phyloP scores from a whole-genome alignment of 202 grass and related monocot genomes.

The Bolboschoenoplectus hybrid region DNA sequence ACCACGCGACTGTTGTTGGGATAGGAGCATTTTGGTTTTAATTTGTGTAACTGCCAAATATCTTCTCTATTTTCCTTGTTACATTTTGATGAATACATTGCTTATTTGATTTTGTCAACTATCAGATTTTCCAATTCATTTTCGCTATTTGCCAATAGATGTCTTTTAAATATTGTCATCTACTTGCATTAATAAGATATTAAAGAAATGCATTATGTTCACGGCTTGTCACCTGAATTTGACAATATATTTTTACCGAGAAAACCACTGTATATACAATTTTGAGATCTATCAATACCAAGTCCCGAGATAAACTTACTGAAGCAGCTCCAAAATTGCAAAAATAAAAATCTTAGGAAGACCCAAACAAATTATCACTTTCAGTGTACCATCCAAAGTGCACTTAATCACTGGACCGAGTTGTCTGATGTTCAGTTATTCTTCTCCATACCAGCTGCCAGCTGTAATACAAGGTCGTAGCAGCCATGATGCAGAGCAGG shows the following conservation, averaged over 20 bases:
- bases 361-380: slow-evolving; percentile 29
- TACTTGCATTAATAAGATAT: too few species aligned
- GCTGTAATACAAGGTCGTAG: slow-evolving; percentile 62
- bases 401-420: slow-evolving; percentile 49
- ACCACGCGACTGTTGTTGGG: not conserved
- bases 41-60: slow-evolving; percentile 10
- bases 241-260: not conserved
- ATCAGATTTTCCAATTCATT: not conserved
- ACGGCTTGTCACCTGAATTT: not conserved
- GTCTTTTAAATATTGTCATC: too few species aligned
- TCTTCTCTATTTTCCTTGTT: not conserved
- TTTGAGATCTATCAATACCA: slow-evolving; percentile 29
- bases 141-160: not conserved
- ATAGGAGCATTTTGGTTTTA: slow-evolving; percentile 25
- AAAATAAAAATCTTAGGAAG: not conserved
- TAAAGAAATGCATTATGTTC: not conserved
- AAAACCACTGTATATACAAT: slow-evolving; percentile 34
- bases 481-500: slow-evolving; percentile 59
- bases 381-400: not conserved
- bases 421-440: slow-evolving; percentile 58
- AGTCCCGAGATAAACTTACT: slow-evolving; percentile 6
- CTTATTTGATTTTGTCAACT: not conserved
- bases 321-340: not conserved
- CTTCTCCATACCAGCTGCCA: slow-evolving; percentile 72
- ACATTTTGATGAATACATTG: slow-evolving; percentile 13